These are phyloP conservation scores for Gossypium gossypioides DNA, from an alignment of 441 rosid genomes.

Conservation along the genomic window DNA sequence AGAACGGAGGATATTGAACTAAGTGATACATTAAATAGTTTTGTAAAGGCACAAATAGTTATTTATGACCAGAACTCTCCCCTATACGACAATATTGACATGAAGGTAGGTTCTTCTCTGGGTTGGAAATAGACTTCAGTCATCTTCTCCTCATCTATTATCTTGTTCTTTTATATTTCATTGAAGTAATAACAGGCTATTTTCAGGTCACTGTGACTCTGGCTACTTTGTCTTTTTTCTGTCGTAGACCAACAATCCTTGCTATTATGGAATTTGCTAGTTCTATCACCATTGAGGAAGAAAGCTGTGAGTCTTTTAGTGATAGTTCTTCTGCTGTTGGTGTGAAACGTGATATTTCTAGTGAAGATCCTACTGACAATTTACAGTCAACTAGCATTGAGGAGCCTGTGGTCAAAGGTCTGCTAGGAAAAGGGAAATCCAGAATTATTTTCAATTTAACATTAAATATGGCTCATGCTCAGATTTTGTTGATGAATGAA, in stretches of 20 bases:
- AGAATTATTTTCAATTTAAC: slow-evolving; percentile 69
- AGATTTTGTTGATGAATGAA: slow-evolving; percentile 87
- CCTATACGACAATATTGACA: slow-evolving; percentile 64
- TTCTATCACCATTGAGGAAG: slow-evolving; percentile 64
- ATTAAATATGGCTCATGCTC: slow-evolving; percentile 86
- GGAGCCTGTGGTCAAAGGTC: slow-evolving; percentile 71
- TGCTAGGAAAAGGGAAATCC: slow-evolving; percentile 92
- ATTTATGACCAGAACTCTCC: slow-evolving; percentile 71
- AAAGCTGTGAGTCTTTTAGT: slow-evolving; percentile 43
- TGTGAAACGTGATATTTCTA: slow-evolving; percentile 30
- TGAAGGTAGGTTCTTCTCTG: slow-evolving; percentile 42
- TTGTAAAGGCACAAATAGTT: slow-evolving; percentile 88
- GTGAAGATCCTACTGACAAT: slow-evolving; percentile 37
- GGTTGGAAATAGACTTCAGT: not conserved
- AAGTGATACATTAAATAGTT: slow-evolving; percentile 58
- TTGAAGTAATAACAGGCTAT: not conserved
- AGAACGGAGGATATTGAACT: slow-evolving; percentile 34
- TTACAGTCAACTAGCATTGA: slow-evolving; percentile 22
- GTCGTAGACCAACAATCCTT: slow-evolving; percentile 90
- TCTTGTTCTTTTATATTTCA: not conserved
- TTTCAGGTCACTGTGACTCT: slow-evolving; percentile 72
- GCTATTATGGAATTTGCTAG: slow-evolving; percentile 86
- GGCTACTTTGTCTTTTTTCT: slow-evolving; percentile 85
- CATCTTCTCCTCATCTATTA: not conserved
- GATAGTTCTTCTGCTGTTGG: slow-evolving; percentile 47